Evolutionary conservation across 495 filamentous ascomycete species (phyloP).

Genomic region (Physcia stellaris): DNA sequence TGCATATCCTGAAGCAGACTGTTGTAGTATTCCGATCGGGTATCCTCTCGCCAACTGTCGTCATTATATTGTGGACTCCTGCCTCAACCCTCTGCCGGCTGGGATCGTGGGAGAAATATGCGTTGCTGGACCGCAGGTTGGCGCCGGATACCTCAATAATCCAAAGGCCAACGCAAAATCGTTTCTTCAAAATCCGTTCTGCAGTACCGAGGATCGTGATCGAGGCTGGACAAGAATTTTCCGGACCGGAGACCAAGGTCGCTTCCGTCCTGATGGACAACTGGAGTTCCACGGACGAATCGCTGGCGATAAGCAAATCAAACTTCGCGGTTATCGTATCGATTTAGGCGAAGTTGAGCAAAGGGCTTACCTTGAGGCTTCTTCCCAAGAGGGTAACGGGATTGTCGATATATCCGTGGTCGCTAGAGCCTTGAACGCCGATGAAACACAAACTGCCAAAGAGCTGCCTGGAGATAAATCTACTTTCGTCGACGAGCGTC

Average conservation of each 20-base stretch:
- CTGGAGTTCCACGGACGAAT: slow-evolving; percentile 79
- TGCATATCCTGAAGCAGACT: background rate
- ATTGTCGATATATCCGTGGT: slow-evolving; percentile 9
- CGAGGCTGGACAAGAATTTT: slow-evolving; percentile 46
- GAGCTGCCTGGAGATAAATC: background rate
- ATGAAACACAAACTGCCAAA: background rate
- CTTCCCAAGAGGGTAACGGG: slow-evolving; percentile 4
- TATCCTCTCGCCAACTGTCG: slow-evolving; percentile 25
- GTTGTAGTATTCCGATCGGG: slow-evolving; percentile 19
- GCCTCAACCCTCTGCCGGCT: slow-evolving; percentile 30
- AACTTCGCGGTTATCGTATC: slow-evolving; percentile 65
- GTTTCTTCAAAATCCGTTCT: slow-evolving; percentile 44
- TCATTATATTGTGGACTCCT: slow-evolving; percentile 31
- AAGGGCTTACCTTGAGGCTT: slow-evolving; percentile 6
- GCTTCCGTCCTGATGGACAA: slow-evolving; percentile 49
- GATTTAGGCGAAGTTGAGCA: slow-evolving; percentile 64
- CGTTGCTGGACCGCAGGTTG: slow-evolving; percentile 66
- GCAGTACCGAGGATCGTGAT: slow-evolving; percentile 6
- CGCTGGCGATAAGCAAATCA: slow-evolving; percentile 59
- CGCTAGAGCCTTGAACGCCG: background rate
- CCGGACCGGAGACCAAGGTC: slow-evolving; percentile 73
- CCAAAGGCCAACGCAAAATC: slow-evolving; percentile 59
- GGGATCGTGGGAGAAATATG: slow-evolving; percentile 71
- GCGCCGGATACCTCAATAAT: slow-evolving; percentile 70
- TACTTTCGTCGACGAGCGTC: slow-evolving; percentile 11